Evolutionary conservation across 1,284 basidiomycete species (phyloP).

Genomic region (Afroboletus lepidellus): DNA sequence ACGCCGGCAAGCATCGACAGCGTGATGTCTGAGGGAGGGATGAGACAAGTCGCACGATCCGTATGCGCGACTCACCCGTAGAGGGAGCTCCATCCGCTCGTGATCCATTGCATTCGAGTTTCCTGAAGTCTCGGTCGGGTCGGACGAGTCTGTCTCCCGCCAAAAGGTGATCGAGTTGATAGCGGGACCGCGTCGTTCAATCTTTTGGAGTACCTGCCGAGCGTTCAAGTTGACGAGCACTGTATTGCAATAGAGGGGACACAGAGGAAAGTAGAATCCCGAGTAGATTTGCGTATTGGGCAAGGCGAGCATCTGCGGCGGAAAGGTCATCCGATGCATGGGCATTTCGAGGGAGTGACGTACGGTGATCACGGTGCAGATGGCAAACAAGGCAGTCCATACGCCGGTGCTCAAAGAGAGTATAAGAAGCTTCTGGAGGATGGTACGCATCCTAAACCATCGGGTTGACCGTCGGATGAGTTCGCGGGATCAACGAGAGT

Average conservation of each 20-base stretch:
- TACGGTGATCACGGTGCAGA: slow-evolving; percentile 15
- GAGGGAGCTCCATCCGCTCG: slow-evolving; percentile 2
- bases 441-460: slow-evolving; percentile 15
- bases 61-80: slow-evolving; percentile 1
- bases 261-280: slow-evolving; percentile 30
- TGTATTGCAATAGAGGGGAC: slow-evolving; percentile 34
- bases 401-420: slow-evolving; percentile 19
- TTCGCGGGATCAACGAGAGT: neutral
- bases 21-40: neutral
- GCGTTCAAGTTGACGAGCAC: slow-evolving; percentile 34
- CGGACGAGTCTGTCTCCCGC: slow-evolving; percentile 1
- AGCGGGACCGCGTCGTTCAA: slow-evolving; percentile 5
- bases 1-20: slow-evolving; percentile 6
- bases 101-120: neutral
- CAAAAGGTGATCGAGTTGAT: slow-evolving; percentile 9
- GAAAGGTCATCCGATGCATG: neutral
- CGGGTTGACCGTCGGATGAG: neutral
- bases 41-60: neutral
- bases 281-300: slow-evolving; percentile 17
- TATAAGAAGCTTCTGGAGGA: slow-evolving; percentile 22
- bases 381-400: slow-evolving; percentile 23
- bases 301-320: slow-evolving; percentile 13
- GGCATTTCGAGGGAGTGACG: neutral
- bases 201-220: slow-evolving; percentile 14
- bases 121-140: neutral